A percentile compares a stretch with the other conserved stretches of the same genome.
phyloP scores from a whole-genome alignment of 305 asterid genomes.

The Solanum chacoense region DNA sequence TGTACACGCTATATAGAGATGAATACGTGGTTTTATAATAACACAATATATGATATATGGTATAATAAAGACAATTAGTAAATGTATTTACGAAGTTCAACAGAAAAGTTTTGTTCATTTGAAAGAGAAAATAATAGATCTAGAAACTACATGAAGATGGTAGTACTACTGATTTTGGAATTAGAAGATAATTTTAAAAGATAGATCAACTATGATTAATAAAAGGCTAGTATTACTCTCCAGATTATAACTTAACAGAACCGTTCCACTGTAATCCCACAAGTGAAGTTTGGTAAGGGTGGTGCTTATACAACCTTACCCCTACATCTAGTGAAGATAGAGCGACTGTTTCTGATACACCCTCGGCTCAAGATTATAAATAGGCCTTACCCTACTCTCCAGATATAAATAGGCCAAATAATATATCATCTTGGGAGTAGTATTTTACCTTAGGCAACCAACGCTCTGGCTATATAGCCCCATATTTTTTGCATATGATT shows the following conservation, averaged over 20 bases:
- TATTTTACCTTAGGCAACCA: slow-evolving; percentile 78
- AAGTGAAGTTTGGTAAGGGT: not conserved
- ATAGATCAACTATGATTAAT: not conserved
- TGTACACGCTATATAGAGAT: no score
- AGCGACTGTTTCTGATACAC: not conserved
- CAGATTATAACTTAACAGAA: not conserved
- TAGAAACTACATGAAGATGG: not conserved
- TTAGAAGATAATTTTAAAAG: not conserved
- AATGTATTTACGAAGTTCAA: not conserved
- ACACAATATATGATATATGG: not conserved
- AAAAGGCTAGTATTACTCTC: not conserved
- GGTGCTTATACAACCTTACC: not conserved
- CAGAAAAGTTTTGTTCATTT: not conserved
- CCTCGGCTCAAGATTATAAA: not conserved
- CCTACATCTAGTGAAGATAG: not conserved
- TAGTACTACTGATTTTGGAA: not conserved
- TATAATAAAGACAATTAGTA: not conserved
- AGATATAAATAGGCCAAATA: not conserved
- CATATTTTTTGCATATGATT: slow-evolving; percentile 97
- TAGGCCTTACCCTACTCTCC: not conserved
- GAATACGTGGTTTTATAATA: not conserved
- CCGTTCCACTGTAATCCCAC: not conserved
- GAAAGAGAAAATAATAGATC: not conserved
- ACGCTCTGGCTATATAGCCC: slow-evolving; percentile 98
- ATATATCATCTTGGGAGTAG: not conserved